These are phyloP conservation scores for Adansonia digitata DNA, from an alignment of 345 rosid species.

Conservation along the genomic window DNA sequence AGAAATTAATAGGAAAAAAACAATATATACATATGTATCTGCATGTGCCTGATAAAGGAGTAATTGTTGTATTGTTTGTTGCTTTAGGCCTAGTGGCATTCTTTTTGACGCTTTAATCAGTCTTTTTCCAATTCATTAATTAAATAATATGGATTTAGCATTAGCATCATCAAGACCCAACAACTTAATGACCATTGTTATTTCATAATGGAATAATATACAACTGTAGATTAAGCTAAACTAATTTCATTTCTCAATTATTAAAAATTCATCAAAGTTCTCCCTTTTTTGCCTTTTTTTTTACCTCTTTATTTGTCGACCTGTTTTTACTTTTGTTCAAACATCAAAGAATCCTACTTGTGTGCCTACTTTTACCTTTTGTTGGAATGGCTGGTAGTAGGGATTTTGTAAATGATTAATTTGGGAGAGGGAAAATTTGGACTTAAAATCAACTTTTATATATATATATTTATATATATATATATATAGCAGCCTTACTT, in stretches of 20 bases:
- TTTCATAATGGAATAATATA: background rate
- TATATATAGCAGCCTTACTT: too few relatives aligned
- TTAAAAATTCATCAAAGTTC: background rate
- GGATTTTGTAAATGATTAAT: too few relatives aligned
- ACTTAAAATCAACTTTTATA: background rate
- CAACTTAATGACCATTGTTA: too few relatives aligned
- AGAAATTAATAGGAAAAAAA: background rate
- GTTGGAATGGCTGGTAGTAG: background rate
- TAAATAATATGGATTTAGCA: too few relatives aligned
- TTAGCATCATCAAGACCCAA: too few relatives aligned
- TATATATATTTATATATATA: too few relatives aligned
- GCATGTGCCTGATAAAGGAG: background rate
- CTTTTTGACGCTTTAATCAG: background rate
- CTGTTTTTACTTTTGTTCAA: background rate
- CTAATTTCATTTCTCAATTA: background rate
- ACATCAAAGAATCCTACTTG: background rate
- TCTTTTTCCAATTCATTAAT: background rate
- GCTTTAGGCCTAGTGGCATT: background rate
- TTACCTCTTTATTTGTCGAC: background rate
- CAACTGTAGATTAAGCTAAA: background rate
- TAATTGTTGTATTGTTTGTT: background rate
- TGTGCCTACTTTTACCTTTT: background rate
- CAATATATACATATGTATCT: background rate
- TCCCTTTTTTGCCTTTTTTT: background rate
- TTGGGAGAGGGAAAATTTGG: background rate